Base-by-base conservation (phyloP, 2,329 filamentous ascomycete species). In the Hansfordia pulvinata region DNA sequence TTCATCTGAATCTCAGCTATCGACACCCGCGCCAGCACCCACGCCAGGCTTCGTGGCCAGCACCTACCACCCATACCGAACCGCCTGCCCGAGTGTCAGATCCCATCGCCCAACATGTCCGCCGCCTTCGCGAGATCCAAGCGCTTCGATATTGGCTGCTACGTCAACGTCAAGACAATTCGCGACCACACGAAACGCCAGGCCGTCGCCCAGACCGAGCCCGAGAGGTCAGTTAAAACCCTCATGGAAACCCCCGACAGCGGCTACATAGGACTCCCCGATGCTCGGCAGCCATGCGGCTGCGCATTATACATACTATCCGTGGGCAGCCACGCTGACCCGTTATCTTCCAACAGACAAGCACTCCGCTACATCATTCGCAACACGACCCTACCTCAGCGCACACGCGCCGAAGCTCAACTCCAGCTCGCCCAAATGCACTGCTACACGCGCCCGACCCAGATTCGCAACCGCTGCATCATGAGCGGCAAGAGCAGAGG, bases 101-200 rank as follows among this genome's bases (percentile, higher is more conserved):
- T n/a, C n/a, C 25, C 19, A 25, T 27, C 37, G 32, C 34, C 34
- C 61, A 70, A 39, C 36, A 83, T 83, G 76, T 77, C n/a, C n/a
- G n/a, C n/a, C n/a, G n/a, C n/a, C n/a, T n/a, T n/a, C n/a, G n/a
- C n/a, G n/a, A n/a, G n/a, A n/a, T 67, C 85, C 17, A 93, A 93
- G 58, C 86, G 76, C 64, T 75, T 94, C 41, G 85, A 96, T 43
- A 60, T 96, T 40, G 76, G 80, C 51, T 83, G 83, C 50, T 93
- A 81, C 49, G 56, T 92, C 58, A 94, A 94, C 49, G 72, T 78
- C 51, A 77, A 78, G 40, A 70, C 82, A 39, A 79, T 98, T 50
- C 83, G 90, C 44, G 90, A 98, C 56, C 84, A 96, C 60, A 86
- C 85, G 29, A 98, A 96, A 71, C 80, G 90, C 45, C 88, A 92